Evolutionary conservation across 345 rosid genomes (phyloP).

Genomic region (Acer negundo): DNA sequence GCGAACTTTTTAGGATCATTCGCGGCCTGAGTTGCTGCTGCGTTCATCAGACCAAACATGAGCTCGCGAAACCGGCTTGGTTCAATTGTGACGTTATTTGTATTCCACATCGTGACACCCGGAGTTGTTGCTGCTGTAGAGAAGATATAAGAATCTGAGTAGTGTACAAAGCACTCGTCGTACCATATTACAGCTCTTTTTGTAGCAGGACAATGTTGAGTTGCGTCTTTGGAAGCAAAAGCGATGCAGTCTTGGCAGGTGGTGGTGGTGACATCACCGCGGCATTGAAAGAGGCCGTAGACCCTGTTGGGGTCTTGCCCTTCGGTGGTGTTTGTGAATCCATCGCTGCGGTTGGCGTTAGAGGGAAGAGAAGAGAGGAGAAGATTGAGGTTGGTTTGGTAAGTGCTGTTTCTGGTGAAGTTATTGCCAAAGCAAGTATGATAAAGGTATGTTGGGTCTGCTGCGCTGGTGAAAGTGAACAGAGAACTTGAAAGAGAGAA

Average conservation of each 20-base stretch:
- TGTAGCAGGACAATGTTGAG: conserved; percentile 28
- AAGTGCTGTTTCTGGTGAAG: too few species aligned
- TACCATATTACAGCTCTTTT: conserved; percentile 39
- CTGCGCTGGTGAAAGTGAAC: background rate
- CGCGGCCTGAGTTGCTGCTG: background rate
- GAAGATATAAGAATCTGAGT: conserved; percentile 34
- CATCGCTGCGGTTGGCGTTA: background rate
- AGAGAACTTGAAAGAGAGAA: background rate
- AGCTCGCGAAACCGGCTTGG: background rate
- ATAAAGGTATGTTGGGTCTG: background rate
- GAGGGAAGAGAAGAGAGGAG: too few species aligned
- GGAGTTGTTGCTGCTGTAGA: background rate
- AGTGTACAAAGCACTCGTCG: conserved; percentile 44
- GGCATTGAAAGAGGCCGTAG: conserved; percentile 47
- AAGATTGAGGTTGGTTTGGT: too few species aligned
- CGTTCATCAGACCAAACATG: background rate
- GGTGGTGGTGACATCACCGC: conserved; percentile 24
- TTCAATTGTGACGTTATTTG: background rate
- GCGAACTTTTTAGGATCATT: conserved; percentile 13
- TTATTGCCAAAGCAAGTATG: too few species aligned
- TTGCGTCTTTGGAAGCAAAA: conserved; percentile 20
- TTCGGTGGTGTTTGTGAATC: conserved; percentile 43
- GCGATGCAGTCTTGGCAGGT: conserved; percentile 40
- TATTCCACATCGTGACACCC: accelerated
- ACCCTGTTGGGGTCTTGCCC: conserved; percentile 26